phyloP scores from a whole-genome alignment of 345 rosid species.

The Erysimum cheiranthoides region DNA sequence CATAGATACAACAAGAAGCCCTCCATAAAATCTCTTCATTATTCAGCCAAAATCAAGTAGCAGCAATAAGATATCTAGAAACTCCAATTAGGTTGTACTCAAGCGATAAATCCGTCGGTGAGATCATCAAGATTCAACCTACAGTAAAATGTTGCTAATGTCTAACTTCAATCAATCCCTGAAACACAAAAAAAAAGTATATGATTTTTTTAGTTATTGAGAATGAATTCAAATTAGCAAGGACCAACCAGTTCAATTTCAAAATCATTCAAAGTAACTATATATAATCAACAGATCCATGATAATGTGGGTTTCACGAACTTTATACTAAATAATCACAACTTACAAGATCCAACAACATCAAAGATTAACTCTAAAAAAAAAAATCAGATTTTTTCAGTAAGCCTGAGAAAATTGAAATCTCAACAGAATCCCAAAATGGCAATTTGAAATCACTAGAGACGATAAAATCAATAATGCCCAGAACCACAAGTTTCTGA shows the following conservation, averaged over 20 bases:
- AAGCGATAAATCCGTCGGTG: not conserved
- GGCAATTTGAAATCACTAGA: not conserved
- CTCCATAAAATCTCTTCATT: conserved; percentile 94
- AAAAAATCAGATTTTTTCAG: conserved; percentile 6
- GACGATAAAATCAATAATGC: not conserved
- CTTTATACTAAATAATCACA: conserved; percentile 9
- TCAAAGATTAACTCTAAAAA: not conserved
- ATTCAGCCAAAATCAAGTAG: conserved; percentile 45
- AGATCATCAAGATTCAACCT: conserved; percentile 31
- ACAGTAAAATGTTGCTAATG: not conserved
- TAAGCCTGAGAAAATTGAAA: not conserved
- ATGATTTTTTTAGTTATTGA: not conserved
- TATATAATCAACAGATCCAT: conserved; percentile 5
- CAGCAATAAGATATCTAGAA: conserved; percentile 23
- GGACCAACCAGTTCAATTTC: conserved; percentile 4
- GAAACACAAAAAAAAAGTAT: not conserved
- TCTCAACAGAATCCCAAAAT: not conserved
- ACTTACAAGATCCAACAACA: conserved; percentile 10
- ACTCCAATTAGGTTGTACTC: not conserved
- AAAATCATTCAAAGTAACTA: not conserved
- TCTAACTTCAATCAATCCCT: conserved; percentile 20
- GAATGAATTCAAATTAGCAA: conserved; percentile 12
- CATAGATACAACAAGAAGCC: conserved; percentile 71
- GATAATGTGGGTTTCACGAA: not conserved
- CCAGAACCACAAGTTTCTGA: conserved; percentile 5